A percentile compares a stretch with the other conserved stretches of the same genome.
phyloP scores from a whole-genome alignment of 192 early-diverging fungal species.

The Gaertneriomyces sp. region DNA sequence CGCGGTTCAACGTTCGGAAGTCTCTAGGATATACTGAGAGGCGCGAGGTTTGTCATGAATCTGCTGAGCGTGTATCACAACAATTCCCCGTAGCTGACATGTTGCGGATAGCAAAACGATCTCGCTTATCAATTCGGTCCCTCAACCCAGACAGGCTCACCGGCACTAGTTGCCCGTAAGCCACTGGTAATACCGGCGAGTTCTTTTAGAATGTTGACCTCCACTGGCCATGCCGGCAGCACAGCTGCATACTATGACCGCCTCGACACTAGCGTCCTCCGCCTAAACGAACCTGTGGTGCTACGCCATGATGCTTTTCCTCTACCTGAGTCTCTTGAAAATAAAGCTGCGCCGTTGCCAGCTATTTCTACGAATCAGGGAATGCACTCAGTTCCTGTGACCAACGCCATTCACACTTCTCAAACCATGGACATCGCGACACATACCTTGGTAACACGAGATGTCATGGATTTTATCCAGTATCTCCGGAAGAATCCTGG shows the following conservation, averaged over 20 bases:
- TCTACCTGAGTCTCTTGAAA: not conserved
- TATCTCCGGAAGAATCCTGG: conserved; percentile 33
- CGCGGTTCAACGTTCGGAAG: too few species aligned
- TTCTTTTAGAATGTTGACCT: conserved; percentile 9
- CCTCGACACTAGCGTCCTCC: too few species aligned
- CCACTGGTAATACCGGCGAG: conserved; percentile 38
- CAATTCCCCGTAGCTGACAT: too few species aligned
- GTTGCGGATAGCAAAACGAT: too few species aligned
- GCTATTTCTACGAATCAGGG: not conserved
- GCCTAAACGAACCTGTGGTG: too few species aligned
- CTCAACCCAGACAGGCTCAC: too few species aligned
- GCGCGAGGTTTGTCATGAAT: too few species aligned
- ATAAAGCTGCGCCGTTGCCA: not conserved
- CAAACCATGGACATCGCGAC: not conserved
- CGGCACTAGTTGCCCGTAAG: conserved; percentile 22
- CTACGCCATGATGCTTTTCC: not conserved
- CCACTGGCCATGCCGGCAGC: not conserved
- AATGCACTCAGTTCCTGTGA: not conserved
- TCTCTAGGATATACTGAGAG: too few species aligned
- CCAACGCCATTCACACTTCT: not conserved
- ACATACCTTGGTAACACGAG: not conserved
- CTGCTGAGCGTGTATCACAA: too few species aligned
- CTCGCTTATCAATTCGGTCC: too few species aligned
- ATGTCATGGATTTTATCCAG: conserved; percentile 44
- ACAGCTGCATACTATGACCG: too few species aligned